Evolutionary conservation across 306 rosid genomes (phyloP).

Genomic region (Sicyos edulis): DNA sequence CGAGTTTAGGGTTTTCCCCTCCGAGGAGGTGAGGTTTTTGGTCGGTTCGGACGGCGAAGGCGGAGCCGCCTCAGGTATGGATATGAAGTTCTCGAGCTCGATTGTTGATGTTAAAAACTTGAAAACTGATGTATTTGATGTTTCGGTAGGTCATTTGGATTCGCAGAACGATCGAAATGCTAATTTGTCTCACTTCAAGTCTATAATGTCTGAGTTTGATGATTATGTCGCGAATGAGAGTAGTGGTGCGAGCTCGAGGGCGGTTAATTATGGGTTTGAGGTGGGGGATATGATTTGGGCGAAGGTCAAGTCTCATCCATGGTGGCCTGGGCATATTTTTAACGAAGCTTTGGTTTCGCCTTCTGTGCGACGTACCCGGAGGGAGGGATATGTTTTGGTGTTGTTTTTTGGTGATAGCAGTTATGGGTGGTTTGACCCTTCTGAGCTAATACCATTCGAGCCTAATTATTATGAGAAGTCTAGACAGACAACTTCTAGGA

Average conservation of each 20-base stretch:
- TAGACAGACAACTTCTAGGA: conserved; percentile 51
- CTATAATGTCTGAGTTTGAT: conserved; percentile 64
- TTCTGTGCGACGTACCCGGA: conserved; percentile 58
- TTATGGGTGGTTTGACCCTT: conserved; percentile 96
- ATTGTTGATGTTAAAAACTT: conserved; percentile 24
- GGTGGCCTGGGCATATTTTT: conserved; percentile 98
- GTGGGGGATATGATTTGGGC: conserved; percentile 97
- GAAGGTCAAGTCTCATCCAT: conserved; percentile 95
- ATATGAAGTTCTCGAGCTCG: conserved; percentile 20
- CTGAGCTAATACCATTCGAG: conserved; percentile 73
- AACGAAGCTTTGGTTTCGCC: conserved; percentile 66
- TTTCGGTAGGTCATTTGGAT: conserved; percentile 19
- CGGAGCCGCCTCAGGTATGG: conserved; percentile 25
- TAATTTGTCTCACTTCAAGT: conserved; percentile 34
- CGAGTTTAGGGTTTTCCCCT: conserved; percentile 24
- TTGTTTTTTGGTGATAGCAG: conserved; percentile 96
- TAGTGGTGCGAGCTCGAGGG: conserved; percentile 49
- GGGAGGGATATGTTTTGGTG: conserved; percentile 79
- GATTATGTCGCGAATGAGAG: conserved; percentile 69
- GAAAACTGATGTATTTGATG: conserved; percentile 25
- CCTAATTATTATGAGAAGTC: conserved; percentile 69
- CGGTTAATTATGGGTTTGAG: conserved; percentile 57
- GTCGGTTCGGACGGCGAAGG: conserved; percentile 30
- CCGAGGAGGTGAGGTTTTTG: conserved; percentile 37
- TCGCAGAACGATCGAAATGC: conserved; percentile 19